Conservation (phyloP, 2,329 filamentous ascomycete species). For the Xylariaceae sp. region DNA sequence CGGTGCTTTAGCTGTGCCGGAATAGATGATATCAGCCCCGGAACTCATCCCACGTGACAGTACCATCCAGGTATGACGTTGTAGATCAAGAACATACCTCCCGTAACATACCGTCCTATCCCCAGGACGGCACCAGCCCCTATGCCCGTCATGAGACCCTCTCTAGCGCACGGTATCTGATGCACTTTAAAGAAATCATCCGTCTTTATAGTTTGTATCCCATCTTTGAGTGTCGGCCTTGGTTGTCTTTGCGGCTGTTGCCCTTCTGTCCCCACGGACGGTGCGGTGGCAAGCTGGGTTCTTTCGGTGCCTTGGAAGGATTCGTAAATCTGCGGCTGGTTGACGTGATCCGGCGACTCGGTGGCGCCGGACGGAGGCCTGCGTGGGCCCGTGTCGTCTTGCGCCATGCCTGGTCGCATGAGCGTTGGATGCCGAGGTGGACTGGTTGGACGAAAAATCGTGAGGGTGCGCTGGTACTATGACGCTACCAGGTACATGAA, state of each 20-base stretch:
- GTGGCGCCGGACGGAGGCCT: slow-evolving; percentile 34
- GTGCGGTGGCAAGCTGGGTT: slow-evolving; percentile 12
- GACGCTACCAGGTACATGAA: slow-evolving; percentile 7
- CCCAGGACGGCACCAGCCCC: slow-evolving; percentile 71
- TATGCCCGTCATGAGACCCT: slow-evolving; percentile 79
- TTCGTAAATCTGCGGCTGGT: slow-evolving; percentile 36
- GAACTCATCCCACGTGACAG: not conserved
- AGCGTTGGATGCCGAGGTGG: not conserved
- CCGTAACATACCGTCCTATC: slow-evolving; percentile 65
- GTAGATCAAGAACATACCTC: slow-evolving; percentile 53
- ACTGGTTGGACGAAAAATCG: slow-evolving; percentile 7
- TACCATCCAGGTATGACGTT: not conserved
- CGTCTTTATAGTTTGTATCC: slow-evolving; percentile 59
- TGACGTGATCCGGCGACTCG: slow-evolving; percentile 32
- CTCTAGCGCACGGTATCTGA: slow-evolving; percentile 75
- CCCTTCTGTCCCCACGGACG: slow-evolving; percentile 23
- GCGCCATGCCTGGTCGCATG: slow-evolving; percentile 28
- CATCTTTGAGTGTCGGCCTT: slow-evolving; percentile 51
- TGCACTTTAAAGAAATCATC: slow-evolving; percentile 68
- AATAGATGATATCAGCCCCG: slow-evolving; percentile 10
- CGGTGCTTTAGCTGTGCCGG: slow-evolving; percentile 48
- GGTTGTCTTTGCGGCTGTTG: slow-evolving; percentile 34
- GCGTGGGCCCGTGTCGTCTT: slow-evolving; percentile 28
- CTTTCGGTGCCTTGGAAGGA: slow-evolving; percentile 31
- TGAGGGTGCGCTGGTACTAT: slow-evolving; percentile 6